These are phyloP conservation scores for Scorias spongiosa DNA, from an alignment of 2,329 filamentous ascomycete genomes.

Conservation along the genomic window DNA sequence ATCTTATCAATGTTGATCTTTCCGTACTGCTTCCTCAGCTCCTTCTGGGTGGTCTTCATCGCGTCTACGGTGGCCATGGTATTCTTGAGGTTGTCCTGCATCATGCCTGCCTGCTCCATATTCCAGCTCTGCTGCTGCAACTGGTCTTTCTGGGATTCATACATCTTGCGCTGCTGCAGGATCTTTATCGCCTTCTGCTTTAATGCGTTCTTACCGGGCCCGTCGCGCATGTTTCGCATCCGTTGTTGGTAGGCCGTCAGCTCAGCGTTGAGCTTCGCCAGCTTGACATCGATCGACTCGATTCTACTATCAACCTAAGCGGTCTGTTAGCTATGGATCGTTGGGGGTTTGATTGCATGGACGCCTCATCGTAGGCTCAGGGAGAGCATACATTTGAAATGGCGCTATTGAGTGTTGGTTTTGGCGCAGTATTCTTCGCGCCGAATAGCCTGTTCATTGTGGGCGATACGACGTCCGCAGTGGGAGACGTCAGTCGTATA, in stretches of 20 bases:
- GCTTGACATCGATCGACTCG: slow-evolving; percentile 82
- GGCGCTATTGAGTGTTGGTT: slow-evolving; percentile 71
- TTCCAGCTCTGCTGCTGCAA: slow-evolving; percentile 93
- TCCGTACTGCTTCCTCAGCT: slow-evolving; percentile 82
- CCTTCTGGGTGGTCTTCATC: slow-evolving; percentile 92
- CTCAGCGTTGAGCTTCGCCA: slow-evolving; percentile 81
- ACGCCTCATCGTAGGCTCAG: not conserved
- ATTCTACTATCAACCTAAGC: slow-evolving; percentile 60
- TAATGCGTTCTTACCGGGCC: slow-evolving; percentile 80
- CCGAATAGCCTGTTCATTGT: slow-evolving; percentile 94
- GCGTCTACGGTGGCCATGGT: slow-evolving; percentile 97
- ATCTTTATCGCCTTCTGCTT: slow-evolving; percentile 92
- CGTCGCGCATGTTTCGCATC: slow-evolving; percentile 84
- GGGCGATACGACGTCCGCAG: slow-evolving; percentile 3
- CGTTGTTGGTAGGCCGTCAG: slow-evolving; percentile 77
- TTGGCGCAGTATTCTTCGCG: slow-evolving; percentile 69
- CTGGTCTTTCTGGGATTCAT: slow-evolving; percentile 87
- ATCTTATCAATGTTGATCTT: slow-evolving; percentile 98
- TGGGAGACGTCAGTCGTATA: too few relatives aligned
- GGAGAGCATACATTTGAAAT: slow-evolving; percentile 53
- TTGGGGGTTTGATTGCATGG: not conserved
- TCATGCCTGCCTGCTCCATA: slow-evolving; percentile 96
- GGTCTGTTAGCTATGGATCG: slow-evolving; percentile 1
- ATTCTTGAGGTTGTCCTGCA: slow-evolving; percentile 97
- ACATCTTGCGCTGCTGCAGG: slow-evolving; percentile 81